A percentile compares a stretch with the other conserved stretches of the same genome.
Conservation (phyloP, 192 early-diverging fungal species). For the Ambispora gerdemannii region DNA sequence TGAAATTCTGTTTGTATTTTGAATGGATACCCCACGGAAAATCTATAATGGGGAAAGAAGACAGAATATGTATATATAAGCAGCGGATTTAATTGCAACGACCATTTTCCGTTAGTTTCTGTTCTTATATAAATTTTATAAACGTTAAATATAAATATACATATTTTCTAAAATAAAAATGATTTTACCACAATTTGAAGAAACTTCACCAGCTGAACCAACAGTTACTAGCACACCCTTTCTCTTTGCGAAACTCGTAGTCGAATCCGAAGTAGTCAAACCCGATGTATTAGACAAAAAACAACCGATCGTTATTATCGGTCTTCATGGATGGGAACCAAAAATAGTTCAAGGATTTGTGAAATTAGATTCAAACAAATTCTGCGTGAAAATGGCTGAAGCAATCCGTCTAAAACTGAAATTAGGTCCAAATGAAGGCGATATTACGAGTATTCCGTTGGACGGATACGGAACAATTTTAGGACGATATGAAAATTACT, state of each 20-base stretch:
- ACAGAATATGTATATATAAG: no score
- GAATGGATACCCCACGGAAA: no score
- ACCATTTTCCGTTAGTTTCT: no score
- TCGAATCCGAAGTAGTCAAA: no score
- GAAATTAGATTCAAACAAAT: background rate
- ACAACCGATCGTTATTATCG: background rate
- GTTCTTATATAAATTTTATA: no score
- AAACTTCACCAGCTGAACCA: background rate
- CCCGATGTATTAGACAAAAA: background rate
- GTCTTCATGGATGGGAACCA: background rate
- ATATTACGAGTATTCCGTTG: background rate
- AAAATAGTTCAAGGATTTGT: background rate
- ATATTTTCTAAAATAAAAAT: no score
- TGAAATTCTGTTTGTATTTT: no score
- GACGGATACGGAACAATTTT: background rate
- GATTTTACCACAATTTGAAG: background rate
- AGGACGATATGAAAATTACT: background rate
- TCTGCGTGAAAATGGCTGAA: background rate
- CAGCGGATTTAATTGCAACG: no score
- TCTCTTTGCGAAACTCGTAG: no score
- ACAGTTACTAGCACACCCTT: background rate
- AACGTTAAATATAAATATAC: no score
- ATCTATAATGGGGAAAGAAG: no score
- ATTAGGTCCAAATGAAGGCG: background rate
- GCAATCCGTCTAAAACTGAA: background rate